Evolutionary conservation across 2,329 filamentous ascomycete species (phyloP).

Genomic region (Beauveria asiatica): DNA sequence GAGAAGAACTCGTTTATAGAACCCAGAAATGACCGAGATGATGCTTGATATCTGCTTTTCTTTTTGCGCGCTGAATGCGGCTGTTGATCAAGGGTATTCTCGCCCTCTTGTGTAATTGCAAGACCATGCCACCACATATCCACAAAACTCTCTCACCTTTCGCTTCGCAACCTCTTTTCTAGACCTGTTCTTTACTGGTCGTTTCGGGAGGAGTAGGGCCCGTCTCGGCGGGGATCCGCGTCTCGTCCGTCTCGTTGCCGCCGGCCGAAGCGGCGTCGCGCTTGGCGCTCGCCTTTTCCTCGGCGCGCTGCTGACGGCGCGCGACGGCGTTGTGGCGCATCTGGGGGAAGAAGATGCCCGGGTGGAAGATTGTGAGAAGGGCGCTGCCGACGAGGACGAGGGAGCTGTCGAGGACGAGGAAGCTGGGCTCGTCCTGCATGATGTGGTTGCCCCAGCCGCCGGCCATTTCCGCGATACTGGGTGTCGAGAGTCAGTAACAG

Average conservation of each 20-base stretch:
- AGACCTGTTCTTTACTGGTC: constrained; percentile 19
- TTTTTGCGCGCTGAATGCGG: neutral
- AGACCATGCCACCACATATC: neutral
- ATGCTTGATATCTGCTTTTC: neutral
- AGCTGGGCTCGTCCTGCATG: constrained; percentile 54
- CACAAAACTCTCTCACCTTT: neutral
- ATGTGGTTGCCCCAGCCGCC: constrained; percentile 55
- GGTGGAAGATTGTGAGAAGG: constrained; percentile 44
- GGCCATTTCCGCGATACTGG: constrained; percentile 53
- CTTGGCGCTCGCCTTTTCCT: constrained; percentile 6
- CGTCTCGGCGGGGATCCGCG: constrained; percentile 7
- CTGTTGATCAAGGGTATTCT: neutral
- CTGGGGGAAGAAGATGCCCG: constrained; percentile 46
- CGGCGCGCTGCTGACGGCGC: constrained; percentile 1
- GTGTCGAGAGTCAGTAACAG: no score
- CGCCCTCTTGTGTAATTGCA: neutral
- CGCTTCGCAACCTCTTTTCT: neutral
- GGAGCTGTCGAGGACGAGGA: constrained; percentile 47
- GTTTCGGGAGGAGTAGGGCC: constrained; percentile 14
- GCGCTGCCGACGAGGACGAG: constrained; percentile 42
- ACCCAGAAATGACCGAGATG: neutral
- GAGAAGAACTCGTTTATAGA: neutral
- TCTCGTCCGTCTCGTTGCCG: constrained; percentile 13
- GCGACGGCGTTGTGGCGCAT: constrained; percentile 27
- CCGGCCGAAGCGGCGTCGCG: neutral